Evolutionary conservation across 768 basidiomycete species (phyloP), one percentile per base, ranked within the genome.

Genomic region (Hygrocybe punicea): DNA sequence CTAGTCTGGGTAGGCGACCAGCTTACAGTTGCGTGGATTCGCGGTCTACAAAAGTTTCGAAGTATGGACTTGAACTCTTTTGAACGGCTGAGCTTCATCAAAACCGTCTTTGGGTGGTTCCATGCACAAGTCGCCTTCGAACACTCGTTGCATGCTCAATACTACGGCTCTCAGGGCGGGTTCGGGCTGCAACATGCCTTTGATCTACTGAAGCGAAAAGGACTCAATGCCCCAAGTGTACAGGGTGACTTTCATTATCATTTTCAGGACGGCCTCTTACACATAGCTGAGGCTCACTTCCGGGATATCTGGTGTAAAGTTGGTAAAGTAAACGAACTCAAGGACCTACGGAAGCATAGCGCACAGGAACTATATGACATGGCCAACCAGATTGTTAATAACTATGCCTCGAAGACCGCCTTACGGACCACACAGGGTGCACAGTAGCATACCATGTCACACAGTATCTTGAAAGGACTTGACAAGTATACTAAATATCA

Each of bases 141-240:
- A 3, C 69, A 72, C 45, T 75, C 75, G 0, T 40, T 80, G 1
- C 73, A 78, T 53, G 70, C 72, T 42, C 77, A 79, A 53, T 79
- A 77, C 58, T 63, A 70, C 3, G 73, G 73, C 0, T 73, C 73
- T 0, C 46, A 61, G 7, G 56, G 55, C 13, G 60, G 64, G 1
- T 58, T 66, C 1, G 70, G 72, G 0, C 57, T 76, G 1, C 42
- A 58, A 17, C 68, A 73, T 2, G 70, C 69, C 0, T 75, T 76
- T 56, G 60, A 67, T 33, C 9, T 72, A 0, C 58, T 75, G 4
- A 39, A 65, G n/a, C 58, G 65, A 19, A 74, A 69, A 58, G 70
- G 70, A 3, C 57, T 77, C 0, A 52, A 58, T 4, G 58, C 58
- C 6, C 24, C 48, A 1, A 23, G 51, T 10, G 71, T 61, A 1